Base-by-base conservation (phyloP, 1,284 basidiomycete species). In the Pseudozyma sp. region DNA sequence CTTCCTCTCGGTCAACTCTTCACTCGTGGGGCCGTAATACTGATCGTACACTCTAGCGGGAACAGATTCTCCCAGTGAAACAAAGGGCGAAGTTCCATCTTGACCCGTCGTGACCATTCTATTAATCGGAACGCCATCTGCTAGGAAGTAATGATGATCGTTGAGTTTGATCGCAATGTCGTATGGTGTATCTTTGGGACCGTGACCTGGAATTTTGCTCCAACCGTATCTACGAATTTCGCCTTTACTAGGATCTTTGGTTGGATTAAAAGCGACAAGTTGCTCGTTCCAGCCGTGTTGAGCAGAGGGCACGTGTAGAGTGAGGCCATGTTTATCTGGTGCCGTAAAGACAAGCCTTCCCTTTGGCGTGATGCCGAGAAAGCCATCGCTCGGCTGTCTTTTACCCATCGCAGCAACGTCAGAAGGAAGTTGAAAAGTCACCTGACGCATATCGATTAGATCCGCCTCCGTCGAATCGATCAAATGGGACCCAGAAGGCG, bases 91-190 rank as follows among this genome's bases (percentile, higher is more conserved):
- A n/a, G 14, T n/a, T 50, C 16, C 18, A 13, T 50, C 16, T 9
- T 35, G 21, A 50, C 34, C 12, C 3, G 25, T 31, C 25, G 25
- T 31, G 25, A 36, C 12, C 49, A 50, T 36, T 14, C 49, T 35
- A 11, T 55, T 55, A 16, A 55, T 38, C 8, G 53, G 53, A 18
- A 55, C 53, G 12, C 25, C 7, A 5, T 55, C 53, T 4, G 36
- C 21, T 2, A 55, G 34, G 43, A 47, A 6, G 16, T 14, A 55
- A n/a, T 39, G 18, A 1, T 10, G 43, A 7, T 38, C 13, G 3
- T 31, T 18, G 5, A 35, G 6, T 13, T 38, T 18, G n/a, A 55
- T 47, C 43, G 53, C 53, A 2, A 55, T 39, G 35, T 47, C 31
- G 18, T 18, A 13, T 21, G 19, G 18, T 16, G 19, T 9, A 18